Evolutionary conservation across 176 grass and related monocot genomes (phyloP), one percentile per base, ranked within the genome.

Genomic region (Oryza australiensis): DNA sequence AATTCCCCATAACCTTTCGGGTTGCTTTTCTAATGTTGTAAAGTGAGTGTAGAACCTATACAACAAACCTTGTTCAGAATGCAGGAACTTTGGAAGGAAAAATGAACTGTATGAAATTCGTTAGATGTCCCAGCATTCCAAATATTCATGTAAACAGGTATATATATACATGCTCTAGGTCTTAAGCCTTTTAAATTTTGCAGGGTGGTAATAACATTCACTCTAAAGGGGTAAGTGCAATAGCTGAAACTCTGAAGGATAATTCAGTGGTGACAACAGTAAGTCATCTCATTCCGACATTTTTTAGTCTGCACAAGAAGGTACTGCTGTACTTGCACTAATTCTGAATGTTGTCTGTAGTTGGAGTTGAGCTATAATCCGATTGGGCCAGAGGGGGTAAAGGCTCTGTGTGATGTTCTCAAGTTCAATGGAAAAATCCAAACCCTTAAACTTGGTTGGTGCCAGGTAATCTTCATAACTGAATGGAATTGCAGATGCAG

Each of bases 151-250:
- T 77, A 68, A 69, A 46, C 26, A 34, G 40, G 35, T 74, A 71
- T 42, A 5, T 74, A 71, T 42, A 5, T 55, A 28, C 23, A 30
- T 62, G 8, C 34, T 81, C 10, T 76, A 29, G 73, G 27, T 70
- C 67, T 88, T 40, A 76, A 75, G 27, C 68, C 3, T 73, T 80
- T 51, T 67, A 66, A 33, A 43, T 80, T 82, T 82, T 88, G 75
- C 88, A 99, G 96, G 96, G 96, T 59, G 96, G 93, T 86, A 99
- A 99, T 71, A 99, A 99, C 84, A 99, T 99, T 78, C 93, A 95
- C 79, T 86, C 91, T 63, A 93, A 72, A 72, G 96, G 93, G 26
- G 91, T 88, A 76, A 83, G 49, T 86, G 91, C 88, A 26, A 88
- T 99, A 63, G 86, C 96, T 42, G 92, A 87, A 83, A 92, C 92